Base-by-base conservation (phyloP, 176 grass and related monocot species). In the Aegilops sharonensis region DNA sequence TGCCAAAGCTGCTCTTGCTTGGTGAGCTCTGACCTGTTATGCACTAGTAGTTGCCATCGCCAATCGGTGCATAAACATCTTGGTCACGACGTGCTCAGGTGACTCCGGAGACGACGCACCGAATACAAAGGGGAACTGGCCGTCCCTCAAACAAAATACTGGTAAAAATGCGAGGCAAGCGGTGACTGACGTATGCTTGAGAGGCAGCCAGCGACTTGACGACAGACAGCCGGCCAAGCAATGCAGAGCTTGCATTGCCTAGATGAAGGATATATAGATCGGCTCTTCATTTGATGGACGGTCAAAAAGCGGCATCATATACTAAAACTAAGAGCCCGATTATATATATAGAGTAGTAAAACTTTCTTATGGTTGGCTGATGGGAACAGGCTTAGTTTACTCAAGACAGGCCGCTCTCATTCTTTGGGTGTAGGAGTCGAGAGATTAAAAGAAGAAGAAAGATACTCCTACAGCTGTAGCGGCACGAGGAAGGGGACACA, bases 381-480 rank as follows among this genome's bases (percentile, higher is more conserved):
- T 72, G 7, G 27, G 1, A 62, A 5, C 14, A 32, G 25, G 50
- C 13, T 64, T 59, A 90, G 75, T 72, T 90, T 57, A 87, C 40
- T 14, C 23, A 64, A 74, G 65, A 42, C 36, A 72, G 20, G 68
- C 20, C 36, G 68, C 34, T 71, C 32, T 40, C 68, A 40, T 40
- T 20, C 36, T 71, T 40, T 40, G 36, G 35, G 36, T 72, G 21
- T 42, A n/a, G 68, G 35, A 23, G 20, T 40, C 43, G 36, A 73
- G 6, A 78, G 57, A 78, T 24, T 35, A 85, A 62, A 78, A 79
- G 9, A 86, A 79, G 9, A 86, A 89, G 78, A 54, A 56, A 93
- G 79, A 97, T 94, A 82, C 73, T 86, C 85, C 84, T 70, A 59
- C 85, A 83, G 68, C 48, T 76, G 72, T 47, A 82, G 78, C 88